Conservation (phyloP, 371 early-diverging fungal species). For the Mucor piriformis region DNA sequence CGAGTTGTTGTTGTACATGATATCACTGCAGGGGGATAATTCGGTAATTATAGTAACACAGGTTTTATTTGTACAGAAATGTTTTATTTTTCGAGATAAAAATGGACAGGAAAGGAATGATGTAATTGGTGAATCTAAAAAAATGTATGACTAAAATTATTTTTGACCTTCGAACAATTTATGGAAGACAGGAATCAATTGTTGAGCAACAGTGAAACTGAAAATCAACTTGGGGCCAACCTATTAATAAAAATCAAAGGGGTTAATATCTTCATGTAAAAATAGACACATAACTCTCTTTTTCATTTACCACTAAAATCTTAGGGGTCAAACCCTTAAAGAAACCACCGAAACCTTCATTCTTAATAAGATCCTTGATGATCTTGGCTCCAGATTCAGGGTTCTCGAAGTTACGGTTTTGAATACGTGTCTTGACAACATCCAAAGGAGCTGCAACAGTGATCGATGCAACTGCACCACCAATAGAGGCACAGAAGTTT, state of each 20-base stretch:
- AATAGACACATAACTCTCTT: too few species aligned
- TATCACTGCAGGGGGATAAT: not conserved
- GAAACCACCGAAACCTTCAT: constrained; percentile 94
- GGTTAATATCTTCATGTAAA: not conserved
- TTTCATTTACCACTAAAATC: constrained; percentile 83
- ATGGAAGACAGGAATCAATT: constrained; percentile 86
- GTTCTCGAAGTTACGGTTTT: constrained; percentile 87
- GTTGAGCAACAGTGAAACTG: constrained; percentile 96
- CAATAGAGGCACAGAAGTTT: constrained; percentile 95
- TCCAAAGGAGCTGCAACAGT: constrained; percentile 96
- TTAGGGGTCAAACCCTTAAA: constrained; percentile 98
- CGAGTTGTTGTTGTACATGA: constrained; percentile 2
- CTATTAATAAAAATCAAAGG: constrained; percentile 31
- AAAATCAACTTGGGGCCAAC: constrained; percentile 98
- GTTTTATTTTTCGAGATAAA: not conserved
- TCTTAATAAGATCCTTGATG: constrained; percentile 81
- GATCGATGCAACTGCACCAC: constrained; percentile 94
- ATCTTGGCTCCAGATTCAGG: constrained; percentile 89
- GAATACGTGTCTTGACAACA: constrained; percentile 98
- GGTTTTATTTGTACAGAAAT: constrained; percentile 2
- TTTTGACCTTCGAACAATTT: constrained; percentile 32
- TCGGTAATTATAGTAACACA: not conserved
- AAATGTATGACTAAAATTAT: constrained; percentile 14
- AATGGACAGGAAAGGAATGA: not conserved
- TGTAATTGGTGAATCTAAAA: constrained; percentile 8